Conservation (phyloP, 495 filamentous ascomycete species). For the Trichoderma parareesei region DNA sequence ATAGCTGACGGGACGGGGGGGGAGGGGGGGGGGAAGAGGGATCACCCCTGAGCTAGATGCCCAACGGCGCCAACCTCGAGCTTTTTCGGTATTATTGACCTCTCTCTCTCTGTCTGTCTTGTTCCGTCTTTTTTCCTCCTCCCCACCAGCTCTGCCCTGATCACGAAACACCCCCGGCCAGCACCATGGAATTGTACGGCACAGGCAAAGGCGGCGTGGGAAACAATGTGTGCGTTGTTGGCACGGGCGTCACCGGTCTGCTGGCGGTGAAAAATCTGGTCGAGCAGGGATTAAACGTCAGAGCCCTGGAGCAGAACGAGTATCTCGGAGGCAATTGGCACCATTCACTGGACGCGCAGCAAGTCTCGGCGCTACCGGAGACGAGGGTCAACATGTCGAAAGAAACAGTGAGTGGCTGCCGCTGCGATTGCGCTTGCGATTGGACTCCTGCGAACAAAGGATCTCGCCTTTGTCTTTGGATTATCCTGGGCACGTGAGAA, state of each 20-base stretch:
- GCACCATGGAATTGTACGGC: not conserved
- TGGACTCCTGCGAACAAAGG: not conserved
- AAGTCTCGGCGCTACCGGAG: not conserved
- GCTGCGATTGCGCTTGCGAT: too few relatives aligned
- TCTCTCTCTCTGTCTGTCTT: too few relatives aligned
- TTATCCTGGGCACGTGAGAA: not conserved
- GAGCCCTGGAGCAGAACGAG: slow-evolving; percentile 5
- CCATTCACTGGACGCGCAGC: not conserved
- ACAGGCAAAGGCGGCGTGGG: not conserved
- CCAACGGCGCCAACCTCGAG: slow-evolving; percentile 2
- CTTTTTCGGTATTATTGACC: not conserved
- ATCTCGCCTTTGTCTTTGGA: not conserved
- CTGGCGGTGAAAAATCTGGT: slow-evolving; percentile 7
- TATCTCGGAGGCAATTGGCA: slow-evolving; percentile 6
- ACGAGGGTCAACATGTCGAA: slow-evolving; percentile 1
- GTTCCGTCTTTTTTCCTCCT: too few relatives aligned
- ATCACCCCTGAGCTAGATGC: slow-evolving; percentile 2
- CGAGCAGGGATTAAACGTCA: not conserved
- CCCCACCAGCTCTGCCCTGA: not conserved
- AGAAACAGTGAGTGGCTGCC: not conserved
- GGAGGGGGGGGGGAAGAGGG: not conserved
- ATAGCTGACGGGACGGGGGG: not conserved
- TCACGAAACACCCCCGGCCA: too few relatives aligned
- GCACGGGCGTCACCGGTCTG: not conserved
- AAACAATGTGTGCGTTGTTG: not conserved